Conservation (phyloP, 2,329 filamentous ascomycete genomes). For the Arthroderma sp. region DNA sequence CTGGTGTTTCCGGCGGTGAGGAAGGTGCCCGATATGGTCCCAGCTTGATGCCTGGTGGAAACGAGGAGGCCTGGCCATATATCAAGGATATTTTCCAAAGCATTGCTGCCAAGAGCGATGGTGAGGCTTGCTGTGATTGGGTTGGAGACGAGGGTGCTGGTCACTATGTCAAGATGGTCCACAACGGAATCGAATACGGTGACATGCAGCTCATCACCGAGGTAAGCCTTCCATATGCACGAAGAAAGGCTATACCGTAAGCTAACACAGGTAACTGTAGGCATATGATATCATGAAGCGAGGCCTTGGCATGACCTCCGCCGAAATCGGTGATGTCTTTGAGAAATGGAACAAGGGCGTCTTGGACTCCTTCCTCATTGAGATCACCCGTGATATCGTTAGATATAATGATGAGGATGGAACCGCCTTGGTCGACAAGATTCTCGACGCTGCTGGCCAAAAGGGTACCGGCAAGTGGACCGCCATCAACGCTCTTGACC, state of each 20-base stretch:
- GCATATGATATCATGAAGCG: conserved; percentile 99
- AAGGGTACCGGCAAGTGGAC: conserved; percentile 99
- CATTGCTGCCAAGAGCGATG: conserved; percentile 94
- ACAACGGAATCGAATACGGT: conserved; percentile 99
- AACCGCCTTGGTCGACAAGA: conserved; percentile 89
- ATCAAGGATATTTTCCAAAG: conserved; percentile 99
- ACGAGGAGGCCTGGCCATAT: conserved; percentile 93
- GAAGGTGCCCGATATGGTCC: conserved; percentile 97
- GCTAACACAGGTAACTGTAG: conserved; percentile 33
- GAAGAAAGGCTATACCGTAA: not conserved
- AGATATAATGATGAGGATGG: conserved; percentile 96
- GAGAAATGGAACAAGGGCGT: conserved; percentile 97
- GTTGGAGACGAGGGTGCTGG: conserved; percentile 98
- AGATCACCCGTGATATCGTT: conserved; percentile 97
- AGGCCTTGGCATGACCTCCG: conserved; percentile 72
- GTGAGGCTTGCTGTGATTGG: conserved; percentile 98
- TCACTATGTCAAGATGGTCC: conserved; percentile 99
- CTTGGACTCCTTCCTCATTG: conserved; percentile 96
- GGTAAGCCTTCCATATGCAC: conserved; percentile 41
- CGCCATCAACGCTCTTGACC: conserved; percentile 94
- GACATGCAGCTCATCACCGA: conserved; percentile 99
- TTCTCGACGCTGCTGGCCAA: conserved; percentile 94
- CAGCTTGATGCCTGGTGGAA: conserved; percentile 96
- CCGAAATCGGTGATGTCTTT: conserved; percentile 93
- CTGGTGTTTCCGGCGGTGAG: conserved; percentile 97